Base-by-base conservation (phyloP, 352 stramenopile species). In the Phytophthora hybrid region DNA sequence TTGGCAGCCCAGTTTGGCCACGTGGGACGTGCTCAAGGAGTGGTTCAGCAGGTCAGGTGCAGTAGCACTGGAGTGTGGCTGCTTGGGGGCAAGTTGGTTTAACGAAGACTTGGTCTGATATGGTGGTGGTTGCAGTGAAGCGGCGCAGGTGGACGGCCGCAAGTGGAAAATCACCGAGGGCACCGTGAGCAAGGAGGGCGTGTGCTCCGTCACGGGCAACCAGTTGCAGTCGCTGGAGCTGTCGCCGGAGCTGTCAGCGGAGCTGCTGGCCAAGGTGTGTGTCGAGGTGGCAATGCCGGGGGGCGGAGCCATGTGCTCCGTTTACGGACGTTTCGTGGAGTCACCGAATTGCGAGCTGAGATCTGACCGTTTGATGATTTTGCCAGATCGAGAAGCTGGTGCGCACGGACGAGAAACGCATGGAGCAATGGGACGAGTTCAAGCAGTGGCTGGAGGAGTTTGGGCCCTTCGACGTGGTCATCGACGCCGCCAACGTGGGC, bases 401-500 rank as follows among this genome's bases (percentile, higher is more conserved):
- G 61, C 82, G 78, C 23, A 93, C 84, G 16, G 86, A 93, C 52
- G 87, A 94, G 56, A 84, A 85, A 41, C 85, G 88, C 19, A 83
- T 77, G 23, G 73, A 68, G 66, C 88, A 97, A 73, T 98, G 92
- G 90, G 77, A 80, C 21, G 86, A 74, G 31, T 98, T 97, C 69
- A 96, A 96, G 79, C 49, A 71, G 57, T 98, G 89, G 85, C 76
- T 97, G 34, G 63, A 79, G 31, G 66, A 74, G 44, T 81, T 89
- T 31, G 91, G 87, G 1, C 87, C 87, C 8, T 98, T 96, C 59
- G 94, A 99, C 76, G 86, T 99, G 26, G 79, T 99, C 23, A 91
- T 99, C 54, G 98, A 99, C 80, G 97, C 97, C 14, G 98, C 98
- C 21, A 99, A 99, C 80, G 93, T 99, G 34, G 98, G 97, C 4